A percentile compares a stretch with the other conserved stretches of the same genome.
Conservation (phyloP, 83 land plant genomes). For the Larix sibirica region DNA sequence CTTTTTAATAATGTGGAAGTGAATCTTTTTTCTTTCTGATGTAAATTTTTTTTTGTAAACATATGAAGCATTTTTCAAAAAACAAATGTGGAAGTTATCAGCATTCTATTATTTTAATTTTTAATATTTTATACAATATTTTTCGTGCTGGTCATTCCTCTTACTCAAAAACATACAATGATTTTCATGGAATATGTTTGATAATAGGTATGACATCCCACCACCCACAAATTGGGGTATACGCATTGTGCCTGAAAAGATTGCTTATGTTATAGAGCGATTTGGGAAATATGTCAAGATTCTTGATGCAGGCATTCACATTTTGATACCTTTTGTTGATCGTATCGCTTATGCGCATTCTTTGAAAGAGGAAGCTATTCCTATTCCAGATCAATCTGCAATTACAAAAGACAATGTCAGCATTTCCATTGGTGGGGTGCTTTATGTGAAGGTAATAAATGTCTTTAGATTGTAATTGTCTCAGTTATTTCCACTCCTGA, state of each 20-base stretch:
- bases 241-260: conserved; percentile 92
- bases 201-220: conserved; percentile 38
- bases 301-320: conserved; percentile 77
- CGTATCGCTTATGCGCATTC: conserved; percentile 96
- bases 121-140: not conserved
- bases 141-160: not conserved
- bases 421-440: conserved; percentile 86
- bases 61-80: not conserved
- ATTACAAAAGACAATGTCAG: conserved; percentile 96
- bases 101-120: not conserved
- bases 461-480: not conserved
- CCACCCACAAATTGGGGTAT: conserved; percentile 93
- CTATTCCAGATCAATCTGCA: conserved; percentile 90
- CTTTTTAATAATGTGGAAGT: not conserved
- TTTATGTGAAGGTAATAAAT: conserved; percentile 74
- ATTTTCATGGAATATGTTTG: not conserved
- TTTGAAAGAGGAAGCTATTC: conserved; percentile 94
- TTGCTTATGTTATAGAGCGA: conserved; percentile 85
- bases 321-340: conserved; percentile 87
- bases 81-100: not conserved
- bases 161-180: not conserved
- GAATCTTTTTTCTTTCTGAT: no score
- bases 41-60: no score
- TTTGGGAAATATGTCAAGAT: conserved; percentile 90
- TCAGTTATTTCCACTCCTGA: not conserved